A percentile compares a stretch with the other conserved stretches of the same genome.
phyloP scores from a whole-genome alignment of 2,329 filamentous ascomycete genomes.

The Talaromyces pinophilus region DNA sequence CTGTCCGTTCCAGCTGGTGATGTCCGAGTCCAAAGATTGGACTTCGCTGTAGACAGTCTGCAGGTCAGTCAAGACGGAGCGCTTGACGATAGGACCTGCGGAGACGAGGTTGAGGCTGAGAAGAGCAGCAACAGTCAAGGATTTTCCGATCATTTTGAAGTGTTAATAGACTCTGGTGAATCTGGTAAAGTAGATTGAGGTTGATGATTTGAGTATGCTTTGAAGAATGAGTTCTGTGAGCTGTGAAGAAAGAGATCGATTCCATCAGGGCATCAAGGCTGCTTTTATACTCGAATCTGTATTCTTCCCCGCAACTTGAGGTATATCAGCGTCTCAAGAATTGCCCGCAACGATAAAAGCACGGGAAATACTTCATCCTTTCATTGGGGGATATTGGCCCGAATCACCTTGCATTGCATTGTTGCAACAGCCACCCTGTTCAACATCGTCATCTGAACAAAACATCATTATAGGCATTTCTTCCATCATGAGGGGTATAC shows the following conservation, averaged over 20 bases:
- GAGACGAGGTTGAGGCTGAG: conserved; percentile 17
- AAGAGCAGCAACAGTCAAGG: conserved; percentile 7
- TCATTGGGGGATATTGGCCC: neutral
- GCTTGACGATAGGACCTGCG: conserved; percentile 18
- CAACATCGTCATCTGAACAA: neutral
- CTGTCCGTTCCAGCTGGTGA: conserved; percentile 18
- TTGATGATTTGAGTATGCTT: neutral
- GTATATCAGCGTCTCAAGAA: neutral
- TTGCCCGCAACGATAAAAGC: neutral
- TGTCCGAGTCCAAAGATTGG: neutral
- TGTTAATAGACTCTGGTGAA: neutral
- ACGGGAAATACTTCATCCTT: neutral
- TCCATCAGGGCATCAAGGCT: neutral
- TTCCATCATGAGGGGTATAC: conserved; percentile 17
- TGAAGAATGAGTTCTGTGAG: conserved; percentile 1
- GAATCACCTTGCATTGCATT: conserved; percentile 14
- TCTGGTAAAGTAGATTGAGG: neutral
- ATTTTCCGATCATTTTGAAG: conserved; percentile 13
- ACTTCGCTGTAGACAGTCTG: conserved; percentile 13
- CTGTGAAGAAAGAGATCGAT: neutral
- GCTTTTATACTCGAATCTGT: conserved; percentile 15
- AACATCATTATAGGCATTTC: neutral
- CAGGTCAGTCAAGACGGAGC: conserved; percentile 20
- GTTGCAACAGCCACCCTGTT: neutral
- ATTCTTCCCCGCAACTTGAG: neutral